phyloP scores from a whole-genome alignment of 164 flowering plant genomes.

The Paratinospora sagittata region DNA sequence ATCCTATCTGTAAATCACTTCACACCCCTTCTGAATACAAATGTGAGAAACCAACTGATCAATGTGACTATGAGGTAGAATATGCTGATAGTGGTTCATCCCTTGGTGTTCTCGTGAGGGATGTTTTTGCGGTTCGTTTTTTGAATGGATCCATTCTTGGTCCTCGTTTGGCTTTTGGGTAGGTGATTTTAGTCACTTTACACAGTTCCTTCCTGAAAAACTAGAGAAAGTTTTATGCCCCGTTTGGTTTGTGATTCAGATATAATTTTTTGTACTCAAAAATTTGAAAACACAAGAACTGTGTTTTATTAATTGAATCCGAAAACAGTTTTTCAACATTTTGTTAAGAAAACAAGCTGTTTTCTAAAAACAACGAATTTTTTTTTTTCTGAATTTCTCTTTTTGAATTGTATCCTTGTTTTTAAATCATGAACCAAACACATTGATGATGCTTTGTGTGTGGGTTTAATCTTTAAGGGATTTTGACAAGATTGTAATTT shows the following conservation, averaged over 20 bases:
- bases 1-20: conserved; percentile 59
- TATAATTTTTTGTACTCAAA: no score
- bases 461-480: background rate
- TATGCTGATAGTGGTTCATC: conserved; percentile 92
- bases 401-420: no score
- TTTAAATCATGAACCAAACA: no score
- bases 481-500: background rate
- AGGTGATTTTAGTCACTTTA: background rate
- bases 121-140: conserved; percentile 32
- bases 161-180: conserved; percentile 12
- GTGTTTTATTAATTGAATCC: no score
- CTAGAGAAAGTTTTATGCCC: no score
- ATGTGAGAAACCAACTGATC: conserved; percentile 50
- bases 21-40: conserved; percentile 30
- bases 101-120: conserved; percentile 72
- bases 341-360: no score
- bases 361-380: no score
- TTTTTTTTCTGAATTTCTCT: no score
- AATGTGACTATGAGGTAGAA: conserved; percentile 82
- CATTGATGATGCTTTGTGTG: no score
- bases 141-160: conserved; percentile 7
- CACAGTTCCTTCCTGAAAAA: background rate
- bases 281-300: no score
- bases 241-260: no score
- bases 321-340: no score